These are phyloP conservation scores for Saitozyma podzolica DNA, from an alignment of 768 basidiomycete genomes.

Conservation along the genomic window DNA sequence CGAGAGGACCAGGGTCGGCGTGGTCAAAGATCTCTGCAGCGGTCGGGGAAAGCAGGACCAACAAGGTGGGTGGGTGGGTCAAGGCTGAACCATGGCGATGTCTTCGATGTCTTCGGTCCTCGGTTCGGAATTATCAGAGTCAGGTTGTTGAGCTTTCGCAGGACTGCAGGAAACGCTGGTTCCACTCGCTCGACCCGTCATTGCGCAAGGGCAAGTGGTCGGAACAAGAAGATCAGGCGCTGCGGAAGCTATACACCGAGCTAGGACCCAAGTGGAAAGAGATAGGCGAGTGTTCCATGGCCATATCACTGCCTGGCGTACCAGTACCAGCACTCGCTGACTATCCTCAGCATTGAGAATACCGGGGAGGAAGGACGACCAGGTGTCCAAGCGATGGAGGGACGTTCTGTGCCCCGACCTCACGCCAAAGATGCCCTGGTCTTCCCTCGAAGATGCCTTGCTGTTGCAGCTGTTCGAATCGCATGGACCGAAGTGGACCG, in stretches of 20 bases:
- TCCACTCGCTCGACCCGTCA: slow-evolving; percentile 13
- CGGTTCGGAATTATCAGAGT: too few relatives aligned
- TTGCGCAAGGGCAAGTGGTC: slow-evolving; percentile 16
- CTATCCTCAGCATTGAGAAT: slow-evolving; percentile 4
- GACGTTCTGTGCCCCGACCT: slow-evolving; percentile 15
- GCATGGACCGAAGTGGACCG: slow-evolving; percentile 17
- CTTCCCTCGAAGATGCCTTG: slow-evolving; percentile 9
- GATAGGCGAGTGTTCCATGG: slow-evolving; percentile 8
- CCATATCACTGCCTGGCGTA: background rate
- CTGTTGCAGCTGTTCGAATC: slow-evolving; percentile 9
- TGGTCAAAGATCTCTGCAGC: slow-evolving; percentile 8
- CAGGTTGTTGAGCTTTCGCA: background rate
- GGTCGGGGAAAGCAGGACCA: slow-evolving; percentile 11
- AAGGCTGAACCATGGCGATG: background rate
- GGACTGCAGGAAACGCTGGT: slow-evolving; percentile 20
- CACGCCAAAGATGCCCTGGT: slow-evolving; percentile 11
- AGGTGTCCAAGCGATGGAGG: slow-evolving; percentile 18
- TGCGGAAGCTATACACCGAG: slow-evolving; percentile 4
- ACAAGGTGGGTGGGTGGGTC: slow-evolving; percentile 8
- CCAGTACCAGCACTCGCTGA: too few relatives aligned
- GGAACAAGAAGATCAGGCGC: slow-evolving; percentile 8
- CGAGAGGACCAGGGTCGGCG: slow-evolving; percentile 8
- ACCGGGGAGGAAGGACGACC: slow-evolving; percentile 16
- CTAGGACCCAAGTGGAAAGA: slow-evolving; percentile 15
- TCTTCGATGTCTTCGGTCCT: background rate